phyloP scores from a whole-genome alignment of 2,329 filamentous ascomycete species.

The Aspergillus glaucus region DNA sequence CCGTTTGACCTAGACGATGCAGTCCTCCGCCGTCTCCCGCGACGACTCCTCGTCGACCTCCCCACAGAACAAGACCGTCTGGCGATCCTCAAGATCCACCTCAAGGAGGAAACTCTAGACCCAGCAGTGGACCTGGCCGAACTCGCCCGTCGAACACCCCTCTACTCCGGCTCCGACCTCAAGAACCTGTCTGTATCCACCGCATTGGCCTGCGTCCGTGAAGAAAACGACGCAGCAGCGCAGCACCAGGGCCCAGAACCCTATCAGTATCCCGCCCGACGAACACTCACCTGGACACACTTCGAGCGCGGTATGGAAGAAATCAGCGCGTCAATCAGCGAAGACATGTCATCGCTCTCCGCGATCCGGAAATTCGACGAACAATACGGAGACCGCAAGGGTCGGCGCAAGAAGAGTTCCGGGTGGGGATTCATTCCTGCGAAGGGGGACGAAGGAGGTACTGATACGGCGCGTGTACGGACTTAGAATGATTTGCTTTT shows the following conservation, averaged over 20 bases:
- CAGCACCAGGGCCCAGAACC: slow-evolving; percentile 31
- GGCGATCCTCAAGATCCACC: slow-evolving; percentile 44
- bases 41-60: slow-evolving; percentile 45
- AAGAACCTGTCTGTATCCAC: slow-evolving; percentile 48
- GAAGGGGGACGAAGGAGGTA: slow-evolving; percentile 21
- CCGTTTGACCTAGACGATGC: slow-evolving; percentile 82
- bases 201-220: slow-evolving; percentile 43
- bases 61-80: slow-evolving; percentile 41
- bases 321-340: slow-evolving; percentile 85
- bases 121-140: slow-evolving; percentile 36
- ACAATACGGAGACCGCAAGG: slow-evolving; percentile 78
- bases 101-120: slow-evolving; percentile 43
- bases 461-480: slow-evolving; percentile 38
- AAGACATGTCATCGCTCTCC: slow-evolving; percentile 81
- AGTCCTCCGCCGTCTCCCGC: slow-evolving; percentile 45
- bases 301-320: slow-evolving; percentile 82
- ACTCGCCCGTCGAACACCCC: slow-evolving; percentile 40
- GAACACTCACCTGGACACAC: slow-evolving; percentile 61
- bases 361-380: slow-evolving; percentile 94
- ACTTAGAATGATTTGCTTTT: slow-evolving; percentile 17
- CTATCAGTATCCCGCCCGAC: slow-evolving; percentile 62
- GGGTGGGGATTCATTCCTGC: slow-evolving; percentile 47
- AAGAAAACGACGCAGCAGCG: slow-evolving; percentile 39
- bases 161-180: slow-evolving; percentile 49
- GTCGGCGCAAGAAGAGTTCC: slow-evolving; percentile 54